Conservation (phyloP, 164 flowering plant genomes). For the Litsea cubeba region DNA sequence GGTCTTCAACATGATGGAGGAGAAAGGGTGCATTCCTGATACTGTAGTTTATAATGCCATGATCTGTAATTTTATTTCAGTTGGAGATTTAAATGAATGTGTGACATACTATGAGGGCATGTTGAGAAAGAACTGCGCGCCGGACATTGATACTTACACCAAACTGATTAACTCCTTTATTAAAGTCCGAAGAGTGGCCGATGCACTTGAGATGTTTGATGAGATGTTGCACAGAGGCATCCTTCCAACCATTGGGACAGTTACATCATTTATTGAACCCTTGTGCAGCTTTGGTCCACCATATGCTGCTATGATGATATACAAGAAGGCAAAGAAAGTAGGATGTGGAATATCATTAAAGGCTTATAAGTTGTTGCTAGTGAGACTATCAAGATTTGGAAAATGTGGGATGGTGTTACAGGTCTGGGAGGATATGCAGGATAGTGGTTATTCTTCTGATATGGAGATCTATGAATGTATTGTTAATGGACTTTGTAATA, state of each 20-base stretch:
- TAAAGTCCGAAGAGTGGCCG: conserved; percentile 68
- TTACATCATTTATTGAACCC: conserved; percentile 62
- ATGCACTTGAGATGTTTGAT: conserved; percentile 86
- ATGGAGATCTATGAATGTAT: conserved; percentile 69
- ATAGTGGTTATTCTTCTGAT: conserved; percentile 62
- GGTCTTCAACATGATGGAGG: conserved; percentile 53
- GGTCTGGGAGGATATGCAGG: conserved; percentile 84
- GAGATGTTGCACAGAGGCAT: conserved; percentile 61
- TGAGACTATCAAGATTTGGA: conserved; percentile 83
- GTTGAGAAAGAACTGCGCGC: conserved; percentile 41
- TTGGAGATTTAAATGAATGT: conserved; percentile 47
- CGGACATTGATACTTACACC: conserved; percentile 56
- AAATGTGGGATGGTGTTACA: conserved; percentile 74
- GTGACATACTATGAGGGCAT: conserved; percentile 49
- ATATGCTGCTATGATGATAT: conserved; percentile 77
- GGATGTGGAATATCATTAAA: conserved; percentile 60
- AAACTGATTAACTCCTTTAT: conserved; percentile 49
- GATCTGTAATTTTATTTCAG: conserved; percentile 51
- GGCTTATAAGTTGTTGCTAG: conserved; percentile 74
- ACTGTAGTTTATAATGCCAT: conserved; percentile 60
- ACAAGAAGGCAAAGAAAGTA: conserved; percentile 61
- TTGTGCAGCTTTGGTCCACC: conserved; percentile 92
- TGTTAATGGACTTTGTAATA: conserved; percentile 73
- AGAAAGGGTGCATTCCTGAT: conserved; percentile 39
- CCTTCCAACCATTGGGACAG: conserved; percentile 54